Evolutionary conservation across 257 asterid genomes (phyloP).

Genomic region (Euphrasia confusa): DNA sequence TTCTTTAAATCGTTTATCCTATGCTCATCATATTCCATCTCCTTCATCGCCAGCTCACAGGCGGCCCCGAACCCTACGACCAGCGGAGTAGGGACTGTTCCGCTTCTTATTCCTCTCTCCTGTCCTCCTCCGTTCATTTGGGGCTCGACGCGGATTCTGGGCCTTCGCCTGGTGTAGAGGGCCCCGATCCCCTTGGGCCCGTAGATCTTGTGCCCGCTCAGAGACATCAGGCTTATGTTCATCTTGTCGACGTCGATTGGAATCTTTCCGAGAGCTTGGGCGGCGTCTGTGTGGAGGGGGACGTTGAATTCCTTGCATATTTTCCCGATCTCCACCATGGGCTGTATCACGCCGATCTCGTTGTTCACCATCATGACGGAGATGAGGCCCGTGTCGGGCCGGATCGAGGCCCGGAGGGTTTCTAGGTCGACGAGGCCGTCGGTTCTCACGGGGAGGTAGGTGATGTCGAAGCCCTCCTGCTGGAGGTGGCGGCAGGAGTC

Average conservation of each 20-base stretch:
- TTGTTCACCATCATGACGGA: conserved; percentile 97
- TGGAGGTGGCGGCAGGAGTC: conserved; percentile 91
- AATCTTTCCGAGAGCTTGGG: conserved; percentile 86
- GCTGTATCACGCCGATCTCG: conserved; percentile 93
- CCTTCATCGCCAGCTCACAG: conserved; percentile 85
- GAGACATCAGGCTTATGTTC: conserved; percentile 91
- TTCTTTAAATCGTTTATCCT: conserved; percentile 63
- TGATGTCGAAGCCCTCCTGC: conserved; percentile 84
- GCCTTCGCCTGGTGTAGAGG: conserved; percentile 83
- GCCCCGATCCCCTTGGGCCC: conserved; percentile 97
- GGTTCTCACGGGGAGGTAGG: conserved; percentile 68
- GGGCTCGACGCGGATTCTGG: conserved; percentile 89
- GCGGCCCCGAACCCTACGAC: conserved; percentile 97
- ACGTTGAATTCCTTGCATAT: conserved; percentile 76
- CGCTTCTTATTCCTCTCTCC: conserved; percentile 97
- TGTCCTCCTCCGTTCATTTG: conserved; percentile 99
- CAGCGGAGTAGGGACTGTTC: conserved; percentile 89
- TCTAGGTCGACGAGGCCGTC: conserved; percentile 76
- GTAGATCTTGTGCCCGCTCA: conserved; percentile 94
- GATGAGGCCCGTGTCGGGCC: conserved; percentile 82
- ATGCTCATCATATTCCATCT: conserved; percentile 78
- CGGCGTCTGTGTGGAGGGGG: conserved; percentile 90
- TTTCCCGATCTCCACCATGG: conserved; percentile 76
- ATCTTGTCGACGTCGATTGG: conserved; percentile 81
- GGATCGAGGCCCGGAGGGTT: conserved; percentile 54